Conservation (phyloP, 345 rosid species). For the Acer yangbiense region DNA sequence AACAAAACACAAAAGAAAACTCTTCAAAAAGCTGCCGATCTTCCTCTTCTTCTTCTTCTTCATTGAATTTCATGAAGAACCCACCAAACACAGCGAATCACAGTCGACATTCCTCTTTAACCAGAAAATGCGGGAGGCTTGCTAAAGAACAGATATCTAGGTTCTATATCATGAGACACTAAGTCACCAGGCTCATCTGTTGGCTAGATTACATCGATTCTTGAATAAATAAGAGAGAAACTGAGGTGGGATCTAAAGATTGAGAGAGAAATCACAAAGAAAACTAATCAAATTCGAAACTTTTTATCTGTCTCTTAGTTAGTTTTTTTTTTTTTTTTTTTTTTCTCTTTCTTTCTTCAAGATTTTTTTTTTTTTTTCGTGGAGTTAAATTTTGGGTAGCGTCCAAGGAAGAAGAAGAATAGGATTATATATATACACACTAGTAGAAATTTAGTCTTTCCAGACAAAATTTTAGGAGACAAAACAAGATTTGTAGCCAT, state of each 20-base stretch:
- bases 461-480: too few species aligned
- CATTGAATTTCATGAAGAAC: slow-evolving; percentile 17
- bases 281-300: too few species aligned
- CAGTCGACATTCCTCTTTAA: slow-evolving; percentile 44
- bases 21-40: slow-evolving; percentile 59
- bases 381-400: not conserved
- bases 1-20: slow-evolving; percentile 40
- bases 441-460: too few species aligned
- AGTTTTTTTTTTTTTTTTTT: too few species aligned
- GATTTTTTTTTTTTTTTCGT: too few species aligned
- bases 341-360: too few species aligned
- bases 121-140: slow-evolving; percentile 78
- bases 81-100: not conserved
- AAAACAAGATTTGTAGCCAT: too few species aligned
- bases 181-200: slow-evolving; percentile 87
- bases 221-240: slow-evolving; percentile 25
- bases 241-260: not conserved
- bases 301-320: too few species aligned
- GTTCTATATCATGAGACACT: slow-evolving; percentile 90
- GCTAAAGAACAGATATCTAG: slow-evolving; percentile 89
- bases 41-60: slow-evolving; percentile 26
- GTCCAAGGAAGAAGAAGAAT: slow-evolving; percentile 30
- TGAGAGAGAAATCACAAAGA: too few species aligned
- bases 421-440: slow-evolving; percentile 2
- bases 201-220: slow-evolving; percentile 86